Evolutionary conservation across 2,329 filamentous ascomycete species (phyloP), one percentile per base, ranked within the genome.

Genomic region (Microsporum ferrugineum): DNA sequence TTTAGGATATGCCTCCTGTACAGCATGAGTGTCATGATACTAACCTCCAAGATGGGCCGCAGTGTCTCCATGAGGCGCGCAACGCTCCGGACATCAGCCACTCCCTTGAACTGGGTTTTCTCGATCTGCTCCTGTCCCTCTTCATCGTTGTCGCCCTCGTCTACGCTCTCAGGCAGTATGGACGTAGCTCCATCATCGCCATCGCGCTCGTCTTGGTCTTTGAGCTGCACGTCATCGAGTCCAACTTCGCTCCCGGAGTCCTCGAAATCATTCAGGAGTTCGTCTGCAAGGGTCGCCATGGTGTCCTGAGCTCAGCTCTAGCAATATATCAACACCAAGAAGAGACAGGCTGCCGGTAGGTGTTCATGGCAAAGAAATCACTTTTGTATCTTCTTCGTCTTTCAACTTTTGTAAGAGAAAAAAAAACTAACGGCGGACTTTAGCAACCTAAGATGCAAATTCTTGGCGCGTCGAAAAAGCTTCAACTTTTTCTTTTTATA

Each of bases 251-350:
- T 89, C 58, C 86, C 90, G 4, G 86, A 89, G 70, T 95, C 89
- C 55, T 91, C 90, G 65, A 95, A 94, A 72, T 95, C 90, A 70
- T 94, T 89, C 68, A 97, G 81, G 8, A 99, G 83, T 73, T 97
- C 92, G 70, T 97, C 91, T 64, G 89, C 92, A 65, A 95, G 82
- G 51, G 90, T 95, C 72, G 92, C 90, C 91, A 96, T 95, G 14
- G 31, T 72, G 67, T 49, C 27, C 33, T 31, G 33, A 12, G 29
- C 27, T 27, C n/a, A n/a, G 31, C 8, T 53, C 3, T 7, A 53
- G 29, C 3, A 8, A 10, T 31, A 34, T 34, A 14, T 53, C 14
- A 10, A 23, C 5, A 31, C 3, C 6, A 23, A 33, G 8, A 27
- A 34, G 43, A 47, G 43, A 23, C 17, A 27, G 23, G 17, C 7